phyloP scores from a whole-genome alignment of 1,284 basidiomycete genomes.

The Cutaneotrichosporon sp. region DNA sequence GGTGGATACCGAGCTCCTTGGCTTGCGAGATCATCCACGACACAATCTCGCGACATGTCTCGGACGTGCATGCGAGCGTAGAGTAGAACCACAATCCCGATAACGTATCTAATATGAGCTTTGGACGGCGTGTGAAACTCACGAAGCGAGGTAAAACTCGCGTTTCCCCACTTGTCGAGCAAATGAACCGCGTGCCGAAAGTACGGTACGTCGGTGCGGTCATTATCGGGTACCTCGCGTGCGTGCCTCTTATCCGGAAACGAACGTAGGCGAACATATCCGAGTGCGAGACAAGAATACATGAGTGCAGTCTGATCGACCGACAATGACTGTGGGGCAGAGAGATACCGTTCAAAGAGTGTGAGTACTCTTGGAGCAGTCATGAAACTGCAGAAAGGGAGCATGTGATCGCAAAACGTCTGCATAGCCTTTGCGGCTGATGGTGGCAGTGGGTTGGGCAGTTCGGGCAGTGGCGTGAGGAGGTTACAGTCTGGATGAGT shows the following conservation, averaged over 20 bases:
- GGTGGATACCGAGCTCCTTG: slow-evolving; percentile 25
- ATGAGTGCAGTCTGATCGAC: slow-evolving; percentile 23
- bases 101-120: slow-evolving; percentile 23
- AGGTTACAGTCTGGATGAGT: slow-evolving; percentile 22
- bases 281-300: slow-evolving; percentile 21
- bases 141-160: slow-evolving; percentile 25
- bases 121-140: slow-evolving; percentile 1
- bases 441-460: slow-evolving; percentile 18
- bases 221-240: slow-evolving; percentile 7
- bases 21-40: slow-evolving; percentile 27
- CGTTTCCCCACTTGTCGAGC: slow-evolving; percentile 21
- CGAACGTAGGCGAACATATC: slow-evolving; percentile 16
- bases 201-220: slow-evolving; percentile 19
- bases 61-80: slow-evolving; percentile 18
- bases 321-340: slow-evolving; percentile 15
- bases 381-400: slow-evolving; percentile 27
- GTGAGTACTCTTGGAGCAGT: slow-evolving; percentile 18
- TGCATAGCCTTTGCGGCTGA: slow-evolving; percentile 18
- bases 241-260: slow-evolving; percentile 5
- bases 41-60: slow-evolving; percentile 18
- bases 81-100: slow-evolving; percentile 23
- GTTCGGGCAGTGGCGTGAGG: slow-evolving; percentile 17
- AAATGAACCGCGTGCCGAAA: slow-evolving; percentile 22
- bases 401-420: slow-evolving; percentile 19
- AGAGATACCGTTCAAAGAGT: slow-evolving; percentile 22